Conservation (phyloP, 106 monocot genomes). For the Dendrobium catenatum region DNA sequence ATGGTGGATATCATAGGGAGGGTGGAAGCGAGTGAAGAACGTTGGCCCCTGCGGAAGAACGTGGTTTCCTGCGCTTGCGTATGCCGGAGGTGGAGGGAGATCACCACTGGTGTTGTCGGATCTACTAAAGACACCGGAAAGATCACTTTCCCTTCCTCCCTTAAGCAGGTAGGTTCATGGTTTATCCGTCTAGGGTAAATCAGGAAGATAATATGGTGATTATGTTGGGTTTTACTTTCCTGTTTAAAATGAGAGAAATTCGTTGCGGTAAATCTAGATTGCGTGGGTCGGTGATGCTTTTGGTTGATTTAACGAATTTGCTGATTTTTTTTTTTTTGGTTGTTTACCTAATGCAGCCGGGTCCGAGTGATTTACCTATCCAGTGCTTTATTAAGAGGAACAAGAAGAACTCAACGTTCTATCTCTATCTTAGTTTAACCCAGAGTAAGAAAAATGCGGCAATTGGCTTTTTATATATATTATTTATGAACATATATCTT, state of each 20-base stretch:
- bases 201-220: neutral
- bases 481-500: neutral
- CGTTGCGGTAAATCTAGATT: neutral
- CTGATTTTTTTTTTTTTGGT: neutral
- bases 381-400: slow-evolving; percentile 57
- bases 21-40: slow-evolving; percentile 54
- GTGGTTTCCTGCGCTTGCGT: slow-evolving; percentile 77
- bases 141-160: slow-evolving; percentile 76
- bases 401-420: slow-evolving; percentile 50
- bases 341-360: slow-evolving; percentile 26
- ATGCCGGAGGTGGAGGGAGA: slow-evolving; percentile 68
- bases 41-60: slow-evolving; percentile 66
- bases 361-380: slow-evolving; percentile 33
- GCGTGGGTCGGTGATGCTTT: neutral
- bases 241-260: neutral
- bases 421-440: slow-evolving; percentile 36
- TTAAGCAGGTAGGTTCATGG: slow-evolving; percentile 52
- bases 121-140: slow-evolving; percentile 32
- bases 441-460: slow-evolving; percentile 21
- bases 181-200: neutral
- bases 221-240: neutral
- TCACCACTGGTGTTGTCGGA: slow-evolving; percentile 27
- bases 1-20: slow-evolving; percentile 45
- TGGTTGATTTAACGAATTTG: neutral
- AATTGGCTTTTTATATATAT: neutral